Base-by-base conservation (phyloP, 164 flowering plant genomes). In the Pachysandra terminalis region DNA sequence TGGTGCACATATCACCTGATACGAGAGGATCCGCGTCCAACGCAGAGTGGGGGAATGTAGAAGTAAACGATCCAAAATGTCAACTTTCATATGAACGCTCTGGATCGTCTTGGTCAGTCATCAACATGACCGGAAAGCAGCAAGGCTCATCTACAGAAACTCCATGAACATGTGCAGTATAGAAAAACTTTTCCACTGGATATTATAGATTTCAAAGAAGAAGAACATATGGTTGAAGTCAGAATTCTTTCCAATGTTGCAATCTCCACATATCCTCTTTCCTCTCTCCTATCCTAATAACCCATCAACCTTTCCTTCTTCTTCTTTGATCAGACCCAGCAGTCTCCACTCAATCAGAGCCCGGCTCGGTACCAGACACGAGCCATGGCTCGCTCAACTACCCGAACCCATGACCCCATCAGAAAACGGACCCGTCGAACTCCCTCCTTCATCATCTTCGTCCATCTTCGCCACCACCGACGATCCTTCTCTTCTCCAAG, bases 401-500 rank as follows among this genome's bases (percentile, higher is more conserved):
- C 52, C 79, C 5, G 84, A 80, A 26, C 64, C 73, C 9, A 9
- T 32, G 45, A 56, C 54, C 16, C 65, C 61, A 32, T 69, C 35
- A 56, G 80, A 76, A 37, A 86, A 80, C 13, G 98, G 96, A 48
- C 96, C 96, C 27, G 64, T 86, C 13, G 86, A 85, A 68, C 83
- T 90, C 48, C 84, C 87, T 0, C 81, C 80, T 1, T 76, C 92
- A 3, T 26, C 92, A 3, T 26, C 81, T n/a, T 57, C 87, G 53
- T 68, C 86, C 5, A 65, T 87, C 32, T 84, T 91, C 62, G 81
- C 90, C 57, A 71, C 86, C 52, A 40, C 72, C 4, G 89, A 89
- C 65, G 84, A 89, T 65, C 91, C 99, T 25, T 66, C 97, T 1
- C 69, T 87, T 37, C 78, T 95, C 55, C 97, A 92, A 71, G 80